Evolutionary conservation across 768 basidiomycete species (phyloP), one percentile per base, ranked within the genome.

Genomic region (Rhodocollybia butyracea): DNA sequence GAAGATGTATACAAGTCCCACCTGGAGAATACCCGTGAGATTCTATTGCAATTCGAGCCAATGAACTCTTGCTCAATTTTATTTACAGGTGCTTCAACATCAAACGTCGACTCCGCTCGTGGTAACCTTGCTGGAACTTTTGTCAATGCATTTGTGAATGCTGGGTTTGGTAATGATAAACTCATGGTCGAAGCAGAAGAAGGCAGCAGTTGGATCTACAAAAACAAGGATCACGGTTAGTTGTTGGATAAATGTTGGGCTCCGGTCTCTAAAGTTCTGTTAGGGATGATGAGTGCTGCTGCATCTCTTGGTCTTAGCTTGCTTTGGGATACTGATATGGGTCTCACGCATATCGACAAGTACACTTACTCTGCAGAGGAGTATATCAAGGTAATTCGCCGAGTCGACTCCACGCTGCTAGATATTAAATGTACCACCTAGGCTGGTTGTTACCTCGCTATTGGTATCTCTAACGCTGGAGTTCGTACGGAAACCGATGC

Each of bases 1-100:
- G 97, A 98, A 66, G 97, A 98, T 68, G 92, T 98, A 21, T 99
- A 99, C 76, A 99, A 98, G 69, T 84, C 86, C 3, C 96, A 99
- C 73, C 76, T 98, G 12, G 97, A 98, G 66, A 91, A 89, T 61
- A 89, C 91, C 3, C 79, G 95, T 88, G 66, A 61, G 82, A n/a
- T n/a, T 45, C 10, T 19, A 1, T 43, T 30, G 10, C 40, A 7
- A 53, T 12, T 11, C n/a, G 24, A 12, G 3, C 24, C 2, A 13
- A 13, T 31, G 34, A 10, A 15, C n/a, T 21, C 19, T 21, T 46
- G n/a, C 27, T 31, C 12, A 19, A 30, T 30, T 21, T 4, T 46
- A 11, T 17, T 2, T 36, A 21, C 19, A 54, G 53, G 53, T n/a
- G 19, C 53, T 8, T 54, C 52, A 39, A 48, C 48, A 2, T 78